Base-by-base conservation (phyloP, 495 filamentous ascomycete species). In the Daldinia loculata region DNA sequence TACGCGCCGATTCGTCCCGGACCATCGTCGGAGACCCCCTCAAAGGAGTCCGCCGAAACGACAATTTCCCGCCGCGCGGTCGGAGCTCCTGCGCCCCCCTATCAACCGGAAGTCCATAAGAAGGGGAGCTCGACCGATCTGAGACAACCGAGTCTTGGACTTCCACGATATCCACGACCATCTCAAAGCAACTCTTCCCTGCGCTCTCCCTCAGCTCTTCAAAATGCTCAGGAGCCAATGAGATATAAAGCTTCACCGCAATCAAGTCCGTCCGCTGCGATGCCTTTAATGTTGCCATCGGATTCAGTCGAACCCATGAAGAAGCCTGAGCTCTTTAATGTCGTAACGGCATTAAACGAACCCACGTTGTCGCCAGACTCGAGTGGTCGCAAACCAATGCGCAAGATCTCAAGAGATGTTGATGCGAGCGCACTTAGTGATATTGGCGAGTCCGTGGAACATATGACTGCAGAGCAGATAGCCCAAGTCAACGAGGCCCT, bases 31-130 rank as follows among this genome's bases (percentile, higher is more conserved):
- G 69, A 51, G 24, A 56, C 59, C 58, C 66, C 74, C 69, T 56
- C 59, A 75, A 72, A 30, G 7, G 69, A 74, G 66, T 69, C 70
- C 67, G 67, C 50, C 1, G 53, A 61, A 60, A 63, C 67, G 63
- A 38, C 36, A 61, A 58, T 69, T 26, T 22, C 62, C 61, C 72
- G 70, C 56, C 70, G 73, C 30, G 61, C 75, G 4, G 27, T 75
- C 56, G 70, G 70, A 63, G 41, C 30, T 61, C 68, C 68, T 64
- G 1, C 7, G 5, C 41, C 32, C 9, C 39, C 4, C 43, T 39
- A 22, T 43, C 60, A 70, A 24, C 60, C 64, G 50, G 71, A 67
- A 45, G 32, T 70, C 41, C 61, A 69, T 30, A 64, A 67, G 34
- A 74, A 66, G 45, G 62, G n/a, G n/a, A 74, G 71, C 62, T 68